phyloP scores from a whole-genome alignment of 345 rosid species.

The Hibiscus tridactylites region DNA sequence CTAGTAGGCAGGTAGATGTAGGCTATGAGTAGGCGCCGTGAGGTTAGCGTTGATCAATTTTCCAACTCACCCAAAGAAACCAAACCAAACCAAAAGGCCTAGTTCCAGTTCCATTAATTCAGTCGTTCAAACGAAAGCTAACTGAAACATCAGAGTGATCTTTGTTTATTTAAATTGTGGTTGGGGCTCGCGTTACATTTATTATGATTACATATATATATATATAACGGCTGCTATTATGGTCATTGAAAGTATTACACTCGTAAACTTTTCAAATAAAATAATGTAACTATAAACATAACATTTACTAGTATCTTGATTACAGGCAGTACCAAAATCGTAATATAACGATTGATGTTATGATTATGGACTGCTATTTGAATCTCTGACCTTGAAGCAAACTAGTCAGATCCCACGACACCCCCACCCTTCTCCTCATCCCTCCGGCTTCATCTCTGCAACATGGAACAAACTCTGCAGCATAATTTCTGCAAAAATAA shows the following conservation, averaged over 20 bases:
- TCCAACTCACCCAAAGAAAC: background rate
- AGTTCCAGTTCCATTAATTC: background rate
- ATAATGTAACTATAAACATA: too few species aligned
- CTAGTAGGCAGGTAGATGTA: too few species aligned
- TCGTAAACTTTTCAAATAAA: too few species aligned
- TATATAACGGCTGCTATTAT: too few species aligned
- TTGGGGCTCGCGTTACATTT: too few species aligned
- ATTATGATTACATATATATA: too few species aligned
- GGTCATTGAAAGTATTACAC: too few species aligned
- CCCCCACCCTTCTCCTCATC: background rate
- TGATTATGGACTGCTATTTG: background rate
- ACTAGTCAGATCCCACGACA: background rate
- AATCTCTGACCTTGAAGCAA: background rate
- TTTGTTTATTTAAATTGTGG: too few species aligned
- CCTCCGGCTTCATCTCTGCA: conserved; percentile 23
- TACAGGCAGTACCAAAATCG: too few species aligned
- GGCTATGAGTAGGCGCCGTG: background rate
- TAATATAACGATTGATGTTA: too few species aligned
- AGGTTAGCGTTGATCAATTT: background rate
- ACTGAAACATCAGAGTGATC: too few species aligned
- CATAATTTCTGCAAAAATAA: conserved; percentile 17
- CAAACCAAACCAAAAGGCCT: background rate
- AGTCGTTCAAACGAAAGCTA: background rate
- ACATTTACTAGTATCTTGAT: too few species aligned
- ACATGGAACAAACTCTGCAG: conserved; percentile 14